Conservation (phyloP, 2,329 filamentous ascomycete genomes). For the Colletotrichum lentis region DNA sequence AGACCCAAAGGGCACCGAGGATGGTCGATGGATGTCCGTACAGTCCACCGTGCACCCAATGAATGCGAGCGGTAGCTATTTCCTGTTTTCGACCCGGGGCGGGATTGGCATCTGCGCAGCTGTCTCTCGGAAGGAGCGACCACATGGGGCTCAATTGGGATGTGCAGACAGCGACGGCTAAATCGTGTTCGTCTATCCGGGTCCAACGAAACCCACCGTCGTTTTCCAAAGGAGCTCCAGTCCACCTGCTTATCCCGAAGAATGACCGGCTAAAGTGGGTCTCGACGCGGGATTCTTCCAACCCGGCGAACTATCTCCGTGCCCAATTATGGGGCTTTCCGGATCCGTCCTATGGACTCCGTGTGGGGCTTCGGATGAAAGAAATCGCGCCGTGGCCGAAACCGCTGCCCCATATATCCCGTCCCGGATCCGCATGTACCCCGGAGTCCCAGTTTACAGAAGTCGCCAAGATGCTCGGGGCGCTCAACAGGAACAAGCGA, state of each 20-base stretch:
- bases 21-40: neutral
- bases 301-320: no score
- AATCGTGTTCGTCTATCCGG: neutral
- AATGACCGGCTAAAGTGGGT: neutral
- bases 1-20: neutral
- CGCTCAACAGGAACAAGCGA: no score
- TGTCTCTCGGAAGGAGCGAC: neutral
- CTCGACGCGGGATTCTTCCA: no score
- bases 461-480: neutral
- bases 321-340: neutral
- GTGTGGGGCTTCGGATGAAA: neutral
- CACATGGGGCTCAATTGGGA: neutral
- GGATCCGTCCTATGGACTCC: accelerated
- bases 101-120: neutral
- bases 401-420: neutral
- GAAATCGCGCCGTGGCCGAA: neutral
- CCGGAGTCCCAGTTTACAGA: neutral
- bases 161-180: neutral
- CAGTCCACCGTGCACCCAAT: no score
- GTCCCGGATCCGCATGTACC: neutral
- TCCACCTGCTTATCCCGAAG: neutral
- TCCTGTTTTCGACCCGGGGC: neutral
- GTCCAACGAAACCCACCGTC: neutral
- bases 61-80: neutral
- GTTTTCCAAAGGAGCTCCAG: neutral